Base-by-base conservation (phyloP, 2,329 filamentous ascomycete species). In the Monosporascus ibericus region DNA sequence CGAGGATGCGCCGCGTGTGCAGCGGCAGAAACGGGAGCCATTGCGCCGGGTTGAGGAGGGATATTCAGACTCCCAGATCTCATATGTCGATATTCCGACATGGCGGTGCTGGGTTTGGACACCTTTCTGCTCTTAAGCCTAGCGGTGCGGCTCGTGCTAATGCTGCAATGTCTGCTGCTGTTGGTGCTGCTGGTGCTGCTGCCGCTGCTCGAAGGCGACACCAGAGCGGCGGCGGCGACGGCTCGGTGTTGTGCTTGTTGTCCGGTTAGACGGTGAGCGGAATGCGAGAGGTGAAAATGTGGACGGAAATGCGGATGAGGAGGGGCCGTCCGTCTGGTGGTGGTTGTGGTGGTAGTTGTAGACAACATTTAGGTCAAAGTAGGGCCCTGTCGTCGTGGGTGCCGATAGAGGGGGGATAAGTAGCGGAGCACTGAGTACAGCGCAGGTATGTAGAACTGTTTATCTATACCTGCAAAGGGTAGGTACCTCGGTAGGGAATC, bases 41-140 rank as follows among this genome's bases (percentile, higher is more conserved):
- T 69, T 30, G 62, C 56, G 50, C 63, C 65, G 53, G 65, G 63
- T 49, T 64, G 65, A 6, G 70, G 65, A 55, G 74, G 70, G 54
- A 79, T 78, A 64, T 75, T 81, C 67, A 82, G 74, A 68, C 81
- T 84, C 62, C 78, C 75, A 64, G 76, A 77, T 63, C 81, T 79
- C 66, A 75, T 69, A 69, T 84, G 81, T 66, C 79, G 76, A 68
- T 74, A 78, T 57, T 81, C 78, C 63, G 76, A 71, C 71, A 78
- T 75, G 53, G 63, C 65, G 48, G 60, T n/a, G 39, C 18, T 15
- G 39, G 18, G 6, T 24, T 42, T 14, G 17, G 11, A n/a, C 25
- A 17, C 14, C 42, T 6, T n/a, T 14, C 11, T 17, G 14, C 25
- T 14, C 22, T 46, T 17, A 17, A 9, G 24, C 24, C 30, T 34